A percentile compares a stretch with the other conserved stretches of the same genome.
These are phyloP conservation scores for Vitis cinerea DNA, from an alignment of 164 flowering plant genomes.

Conservation along the genomic window DNA sequence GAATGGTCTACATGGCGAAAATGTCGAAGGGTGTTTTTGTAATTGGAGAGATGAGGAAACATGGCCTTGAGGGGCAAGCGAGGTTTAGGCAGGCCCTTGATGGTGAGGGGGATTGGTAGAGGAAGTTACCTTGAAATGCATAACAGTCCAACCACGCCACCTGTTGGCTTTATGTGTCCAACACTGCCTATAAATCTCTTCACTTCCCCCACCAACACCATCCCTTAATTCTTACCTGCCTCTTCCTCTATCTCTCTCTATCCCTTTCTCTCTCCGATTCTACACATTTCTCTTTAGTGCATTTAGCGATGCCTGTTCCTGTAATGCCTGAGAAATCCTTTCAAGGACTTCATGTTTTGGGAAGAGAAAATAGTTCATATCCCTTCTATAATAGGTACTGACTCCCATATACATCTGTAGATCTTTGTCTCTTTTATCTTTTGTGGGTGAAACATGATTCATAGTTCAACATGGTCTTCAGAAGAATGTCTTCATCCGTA, in stretches of 20 bases:
- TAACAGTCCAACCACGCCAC: not conserved
- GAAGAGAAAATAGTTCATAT: conserved; percentile 23
- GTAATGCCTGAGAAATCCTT: conserved; percentile 37
- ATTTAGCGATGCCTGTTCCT: conserved; percentile 35
- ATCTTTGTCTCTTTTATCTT: too few species aligned
- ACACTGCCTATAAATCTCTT: conserved; percentile 12
- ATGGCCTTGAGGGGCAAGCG: conserved; percentile 14
- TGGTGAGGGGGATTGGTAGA: not conserved
- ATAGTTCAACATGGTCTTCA: too few species aligned
- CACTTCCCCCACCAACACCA: not conserved
- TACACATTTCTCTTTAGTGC: too few species aligned
- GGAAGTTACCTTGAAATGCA: not conserved
- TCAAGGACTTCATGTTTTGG: conserved; percentile 28
- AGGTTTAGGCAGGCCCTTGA: not conserved
- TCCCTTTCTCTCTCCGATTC: not conserved
- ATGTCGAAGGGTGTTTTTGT: not conserved
- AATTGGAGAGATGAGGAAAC: not conserved
- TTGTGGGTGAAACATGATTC: too few species aligned
- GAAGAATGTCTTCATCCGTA: too few species aligned
- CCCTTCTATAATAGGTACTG: conserved; percentile 39
- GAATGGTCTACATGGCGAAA: not conserved
- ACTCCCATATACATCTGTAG: too few species aligned
- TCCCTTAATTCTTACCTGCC: not conserved
- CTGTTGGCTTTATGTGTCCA: not conserved
- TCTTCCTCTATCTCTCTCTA: conserved; percentile 13